Conservation (phyloP, 768 basidiomycete genomes). For the Neoboletus magnificus region DNA sequence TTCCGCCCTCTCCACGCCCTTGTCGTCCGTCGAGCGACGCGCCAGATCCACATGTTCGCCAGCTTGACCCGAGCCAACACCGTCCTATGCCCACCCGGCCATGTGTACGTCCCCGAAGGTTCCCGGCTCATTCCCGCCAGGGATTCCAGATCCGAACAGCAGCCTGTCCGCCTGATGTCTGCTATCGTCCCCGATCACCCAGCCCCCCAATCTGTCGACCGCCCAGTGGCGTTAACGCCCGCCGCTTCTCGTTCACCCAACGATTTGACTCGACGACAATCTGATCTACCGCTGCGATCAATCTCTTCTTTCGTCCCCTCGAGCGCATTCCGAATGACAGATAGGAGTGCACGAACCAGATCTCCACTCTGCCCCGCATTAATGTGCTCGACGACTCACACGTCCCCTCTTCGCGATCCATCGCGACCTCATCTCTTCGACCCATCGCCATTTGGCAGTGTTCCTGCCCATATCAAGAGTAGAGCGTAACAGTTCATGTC, state of each 20-base stretch:
- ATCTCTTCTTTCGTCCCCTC: conserved; percentile 2
- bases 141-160: conserved; percentile 16
- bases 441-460: conserved; percentile 5
- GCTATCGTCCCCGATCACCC: conserved; percentile 2
- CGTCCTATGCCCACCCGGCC: conserved; percentile 12
- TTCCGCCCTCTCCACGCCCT: conserved; percentile 17
- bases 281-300: conserved; percentile 22
- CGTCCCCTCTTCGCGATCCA: conserved; percentile 19
- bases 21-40: conserved; percentile 11
- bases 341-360: conserved; percentile 13
- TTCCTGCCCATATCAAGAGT: neutral
- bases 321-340: neutral
- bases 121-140: conserved; percentile 17
- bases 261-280: conserved; percentile 19
- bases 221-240: conserved; percentile 3
- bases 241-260: conserved; percentile 1
- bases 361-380: conserved; percentile 17
- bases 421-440: conserved; percentile 14
- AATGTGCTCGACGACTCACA: neutral
- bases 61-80: conserved; percentile 10
- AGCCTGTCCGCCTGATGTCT: too few relatives aligned
- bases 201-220: neutral
- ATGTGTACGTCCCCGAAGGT: neutral
- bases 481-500: neutral
- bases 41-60: conserved; percentile 20